These are phyloP conservation scores for Aspergillus ellipticus DNA, from an alignment of 495 filamentous ascomycete species.

Conservation along the genomic window DNA sequence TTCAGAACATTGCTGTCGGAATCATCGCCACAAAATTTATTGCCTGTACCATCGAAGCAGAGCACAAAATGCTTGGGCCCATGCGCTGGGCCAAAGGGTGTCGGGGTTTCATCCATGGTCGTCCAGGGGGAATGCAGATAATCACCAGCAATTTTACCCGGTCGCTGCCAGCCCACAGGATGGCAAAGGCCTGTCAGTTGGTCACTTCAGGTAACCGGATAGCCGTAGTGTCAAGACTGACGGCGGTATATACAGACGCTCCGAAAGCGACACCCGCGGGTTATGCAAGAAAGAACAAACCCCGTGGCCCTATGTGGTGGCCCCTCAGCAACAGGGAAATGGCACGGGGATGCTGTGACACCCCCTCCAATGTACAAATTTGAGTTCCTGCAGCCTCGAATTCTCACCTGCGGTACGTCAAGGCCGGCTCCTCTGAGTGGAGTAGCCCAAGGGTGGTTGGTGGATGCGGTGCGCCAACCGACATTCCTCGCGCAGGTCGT, in stretches of 20 bases:
- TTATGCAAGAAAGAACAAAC: background rate
- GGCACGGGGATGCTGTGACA: background rate
- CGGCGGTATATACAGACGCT: background rate
- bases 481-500: slow-evolving; percentile 2
- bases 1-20: slow-evolving; percentile 88
- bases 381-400: slow-evolving; percentile 22
- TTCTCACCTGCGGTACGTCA: slow-evolving; percentile 24
- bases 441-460: slow-evolving; percentile 6
- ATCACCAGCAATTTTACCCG: background rate
- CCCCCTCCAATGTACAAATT: background rate
- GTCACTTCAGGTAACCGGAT: too few species aligned
- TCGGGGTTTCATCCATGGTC: slow-evolving; percentile 16
- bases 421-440: slow-evolving; percentile 7
- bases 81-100: slow-evolving; percentile 12
- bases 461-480: background rate
- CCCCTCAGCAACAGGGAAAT: background rate
- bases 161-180: background rate
- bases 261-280: background rate
- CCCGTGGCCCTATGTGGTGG: slow-evolving; percentile 4
- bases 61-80: slow-evolving; percentile 61
- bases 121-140: background rate
- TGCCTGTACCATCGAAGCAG: slow-evolving; percentile 88
- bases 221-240: background rate
- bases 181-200: background rate
- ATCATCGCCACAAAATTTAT: slow-evolving; percentile 77